These are phyloP conservation scores for Ceratocystis harringtonii DNA, from an alignment of 2,329 filamentous ascomycete genomes.

Conservation along the genomic window DNA sequence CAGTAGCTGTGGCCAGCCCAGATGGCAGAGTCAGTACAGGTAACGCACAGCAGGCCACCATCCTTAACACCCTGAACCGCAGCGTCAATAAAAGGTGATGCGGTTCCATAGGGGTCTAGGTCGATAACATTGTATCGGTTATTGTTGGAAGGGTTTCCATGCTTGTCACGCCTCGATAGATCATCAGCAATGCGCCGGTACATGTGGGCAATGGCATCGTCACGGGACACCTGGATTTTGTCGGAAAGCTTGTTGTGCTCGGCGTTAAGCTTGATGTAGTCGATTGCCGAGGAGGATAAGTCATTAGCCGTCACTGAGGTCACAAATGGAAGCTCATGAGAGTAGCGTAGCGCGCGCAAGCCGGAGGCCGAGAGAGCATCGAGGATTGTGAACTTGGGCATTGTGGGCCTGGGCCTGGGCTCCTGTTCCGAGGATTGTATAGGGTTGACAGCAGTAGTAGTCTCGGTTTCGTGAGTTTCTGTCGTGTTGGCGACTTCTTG, in stretches of 20 bases:
- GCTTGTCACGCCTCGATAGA: constrained; percentile 29
- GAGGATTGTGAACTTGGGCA: constrained; percentile 59
- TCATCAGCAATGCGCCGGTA: constrained; percentile 52
- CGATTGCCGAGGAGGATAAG: constrained; percentile 59
- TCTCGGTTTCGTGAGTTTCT: neutral
- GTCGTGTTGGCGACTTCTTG: neutral
- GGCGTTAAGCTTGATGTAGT: constrained; percentile 72
- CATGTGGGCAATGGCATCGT: constrained; percentile 85
- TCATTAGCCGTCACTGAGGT: constrained; percentile 83
- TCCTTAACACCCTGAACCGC: constrained; percentile 70
- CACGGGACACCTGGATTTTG: constrained; percentile 57
- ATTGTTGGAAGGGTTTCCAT: constrained; percentile 27
- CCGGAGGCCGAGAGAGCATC: constrained; percentile 92
- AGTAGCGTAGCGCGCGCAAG: constrained; percentile 78
- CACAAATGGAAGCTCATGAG: constrained; percentile 73
- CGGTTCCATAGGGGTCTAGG: constrained; percentile 88
- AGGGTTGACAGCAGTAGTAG: neutral
- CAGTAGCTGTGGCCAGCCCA: constrained; percentile 90
- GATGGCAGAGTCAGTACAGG: constrained; percentile 89
- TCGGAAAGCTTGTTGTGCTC: constrained; percentile 61
- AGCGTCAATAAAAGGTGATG: constrained; percentile 80
- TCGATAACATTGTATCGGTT: constrained; percentile 83
- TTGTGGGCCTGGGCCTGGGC: constrained; percentile 20
- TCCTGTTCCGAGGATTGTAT: neutral
- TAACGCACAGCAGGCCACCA: constrained; percentile 83